phyloP scores from a whole-genome alignment of 192 early-diverging fungal genomes.

The Backusella psychrophila region DNA sequence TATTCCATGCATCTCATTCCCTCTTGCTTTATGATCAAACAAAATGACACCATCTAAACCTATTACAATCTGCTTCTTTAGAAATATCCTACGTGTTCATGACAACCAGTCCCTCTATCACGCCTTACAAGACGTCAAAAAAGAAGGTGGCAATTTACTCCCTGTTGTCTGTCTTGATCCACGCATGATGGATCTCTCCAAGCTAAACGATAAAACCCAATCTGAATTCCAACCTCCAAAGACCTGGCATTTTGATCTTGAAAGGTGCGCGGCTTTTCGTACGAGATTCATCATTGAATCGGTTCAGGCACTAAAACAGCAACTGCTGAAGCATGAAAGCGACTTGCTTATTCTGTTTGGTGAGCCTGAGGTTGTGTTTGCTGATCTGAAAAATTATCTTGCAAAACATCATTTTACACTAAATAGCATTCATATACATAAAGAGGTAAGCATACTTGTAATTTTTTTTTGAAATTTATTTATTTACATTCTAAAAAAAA shows the following conservation, averaged over 20 bases:
- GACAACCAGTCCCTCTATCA: constrained; percentile 13
- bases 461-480: background rate
- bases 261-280: background rate
- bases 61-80: constrained; percentile 19
- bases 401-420: background rate
- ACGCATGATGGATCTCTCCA: constrained; percentile 10
- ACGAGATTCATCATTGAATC: constrained; percentile 13
- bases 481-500: background rate
- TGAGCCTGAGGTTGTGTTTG: constrained; percentile 11
- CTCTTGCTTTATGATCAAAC: background rate
- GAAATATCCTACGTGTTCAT: constrained; percentile 25
- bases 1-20: too few species aligned
- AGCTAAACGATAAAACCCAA: background rate
- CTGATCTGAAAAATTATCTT: background rate
- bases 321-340: background rate
- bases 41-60: background rate
- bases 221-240: background rate
- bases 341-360: constrained; percentile 18
- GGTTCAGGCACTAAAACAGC: background rate
- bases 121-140: background rate
- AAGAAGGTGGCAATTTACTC: background rate
- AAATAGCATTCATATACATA: background rate
- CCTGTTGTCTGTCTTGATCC: constrained; percentile 15
- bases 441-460: constrained; percentile 2
- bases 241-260: constrained; percentile 15